Percentiles rank a stretch among this genome's conserved stretches.
Evolutionary conservation across 441 rosid genomes (phyloP).

Genomic region (Jatropha podagrica): DNA sequence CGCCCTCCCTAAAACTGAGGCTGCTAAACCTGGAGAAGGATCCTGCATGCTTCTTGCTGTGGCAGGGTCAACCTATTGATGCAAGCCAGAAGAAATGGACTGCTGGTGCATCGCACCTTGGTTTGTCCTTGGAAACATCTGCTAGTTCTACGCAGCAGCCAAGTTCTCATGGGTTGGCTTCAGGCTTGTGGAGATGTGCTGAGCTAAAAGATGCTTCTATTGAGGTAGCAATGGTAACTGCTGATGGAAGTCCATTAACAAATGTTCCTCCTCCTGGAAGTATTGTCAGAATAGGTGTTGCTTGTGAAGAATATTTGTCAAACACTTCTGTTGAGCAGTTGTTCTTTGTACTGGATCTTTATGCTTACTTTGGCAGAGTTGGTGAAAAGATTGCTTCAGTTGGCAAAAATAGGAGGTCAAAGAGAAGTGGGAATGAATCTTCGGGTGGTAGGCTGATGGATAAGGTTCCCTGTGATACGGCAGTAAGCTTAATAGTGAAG

Average conservation of each 20-base stretch:
- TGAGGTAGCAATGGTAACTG: constrained; percentile 90
- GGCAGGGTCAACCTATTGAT: constrained; percentile 91
- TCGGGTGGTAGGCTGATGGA: constrained; percentile 65
- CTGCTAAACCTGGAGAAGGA: constrained; percentile 90
- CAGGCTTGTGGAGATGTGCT: constrained; percentile 79
- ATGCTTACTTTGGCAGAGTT: constrained; percentile 72
- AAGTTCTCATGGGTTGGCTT: constrained; percentile 35
- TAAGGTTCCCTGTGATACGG: constrained; percentile 95
- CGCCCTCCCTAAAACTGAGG: constrained; percentile 73
- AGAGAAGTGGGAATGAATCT: constrained; percentile 35
- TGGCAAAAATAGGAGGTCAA: constrained; percentile 58
- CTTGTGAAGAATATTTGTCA: constrained; percentile 83
- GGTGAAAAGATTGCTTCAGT: constrained; percentile 71
- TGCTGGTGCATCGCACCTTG: constrained; percentile 60
- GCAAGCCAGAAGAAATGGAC: constrained; percentile 97
- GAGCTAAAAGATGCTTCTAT: constrained; percentile 66
- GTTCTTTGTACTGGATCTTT: constrained; percentile 88
- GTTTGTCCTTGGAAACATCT: constrained; percentile 79
- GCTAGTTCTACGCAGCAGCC: constrained; percentile 34
- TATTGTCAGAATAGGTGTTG: constrained; percentile 77
- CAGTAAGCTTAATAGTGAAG: constrained; percentile 69
- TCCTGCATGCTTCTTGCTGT: constrained; percentile 95
- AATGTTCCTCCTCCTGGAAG: constrained; percentile 98
- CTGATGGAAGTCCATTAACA: constrained; percentile 82
- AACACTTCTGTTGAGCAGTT: constrained; percentile 95